Evolutionary conservation across 129 eudicot genomes (phyloP).

Genomic region (Artemisia argyi): DNA sequence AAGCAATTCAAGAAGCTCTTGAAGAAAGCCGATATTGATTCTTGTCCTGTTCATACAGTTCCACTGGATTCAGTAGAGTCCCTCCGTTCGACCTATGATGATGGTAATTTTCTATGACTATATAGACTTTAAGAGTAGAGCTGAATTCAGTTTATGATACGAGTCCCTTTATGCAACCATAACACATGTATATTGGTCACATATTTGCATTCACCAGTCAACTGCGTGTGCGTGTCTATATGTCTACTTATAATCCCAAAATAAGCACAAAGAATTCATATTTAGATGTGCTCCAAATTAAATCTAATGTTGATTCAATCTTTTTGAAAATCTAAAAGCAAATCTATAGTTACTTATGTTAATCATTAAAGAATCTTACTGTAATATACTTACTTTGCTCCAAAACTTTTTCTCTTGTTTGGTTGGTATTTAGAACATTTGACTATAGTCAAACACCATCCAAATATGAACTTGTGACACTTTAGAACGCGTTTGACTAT

Average conservation of each 20-base stretch:
- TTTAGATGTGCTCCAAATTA: background rate
- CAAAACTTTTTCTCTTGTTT: background rate
- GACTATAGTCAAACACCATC: slow-evolving; percentile 4
- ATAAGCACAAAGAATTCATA: background rate
- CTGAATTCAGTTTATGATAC: slow-evolving; percentile 6
- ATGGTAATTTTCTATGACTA: slow-evolving; percentile 40
- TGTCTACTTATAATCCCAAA: slow-evolving; percentile 7
- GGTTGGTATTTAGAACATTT: background rate
- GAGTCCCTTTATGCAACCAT: background rate
- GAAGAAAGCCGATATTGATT: slow-evolving; percentile 67
- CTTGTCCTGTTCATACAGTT: slow-evolving; percentile 48
- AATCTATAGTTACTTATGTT: background rate
- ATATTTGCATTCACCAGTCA: background rate
- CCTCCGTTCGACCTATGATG: slow-evolving; percentile 46
- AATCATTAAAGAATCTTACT: background rate
- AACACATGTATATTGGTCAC: background rate
- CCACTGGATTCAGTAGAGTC: slow-evolving; percentile 61
- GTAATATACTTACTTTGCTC: background rate
- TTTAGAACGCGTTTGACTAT: background rate
- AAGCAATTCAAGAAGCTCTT: slow-evolving; percentile 61
- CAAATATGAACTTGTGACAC: too few species aligned
- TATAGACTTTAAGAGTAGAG: background rate
- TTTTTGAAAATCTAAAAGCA: background rate
- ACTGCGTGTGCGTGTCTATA: background rate
- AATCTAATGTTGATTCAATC: background rate